Evolutionary conservation across 371 early-diverging fungal species (phyloP).

Genomic region (Mortierella sp.): DNA sequence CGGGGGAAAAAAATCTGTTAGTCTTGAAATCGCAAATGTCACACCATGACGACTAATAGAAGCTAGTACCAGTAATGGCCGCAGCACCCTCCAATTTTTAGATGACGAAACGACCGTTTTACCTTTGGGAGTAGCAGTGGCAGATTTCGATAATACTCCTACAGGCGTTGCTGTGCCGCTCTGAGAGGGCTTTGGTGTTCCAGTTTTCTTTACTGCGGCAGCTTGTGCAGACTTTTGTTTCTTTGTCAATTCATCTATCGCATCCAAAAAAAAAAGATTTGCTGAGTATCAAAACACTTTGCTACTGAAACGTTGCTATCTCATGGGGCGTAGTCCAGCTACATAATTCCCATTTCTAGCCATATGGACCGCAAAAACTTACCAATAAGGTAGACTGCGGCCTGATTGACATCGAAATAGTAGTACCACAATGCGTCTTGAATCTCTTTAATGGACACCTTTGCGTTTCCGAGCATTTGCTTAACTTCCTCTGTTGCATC

Average conservation of each 20-base stretch:
- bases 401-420: constrained; percentile 70
- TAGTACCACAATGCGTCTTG: constrained; percentile 77
- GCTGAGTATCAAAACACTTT: not conserved
- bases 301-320: not conserved
- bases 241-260: constrained; percentile 61
- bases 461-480: constrained; percentile 64
- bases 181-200: constrained; percentile 43
- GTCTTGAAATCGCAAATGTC: not conserved
- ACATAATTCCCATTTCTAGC: not conserved
- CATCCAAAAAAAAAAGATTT: not conserved
- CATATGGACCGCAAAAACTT: constrained; percentile 19
- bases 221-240: constrained; percentile 56
- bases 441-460: constrained; percentile 66
- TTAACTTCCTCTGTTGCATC: constrained; percentile 65
- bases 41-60: too few species aligned
- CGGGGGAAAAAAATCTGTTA: not conserved
- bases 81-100: too few species aligned
- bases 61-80: too few species aligned
- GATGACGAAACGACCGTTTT: not conserved
- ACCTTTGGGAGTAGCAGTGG: constrained; percentile 27
- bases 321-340: constrained; percentile 7
- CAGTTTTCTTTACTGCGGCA: constrained; percentile 56
- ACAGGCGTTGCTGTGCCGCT: constrained; percentile 33
- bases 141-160: constrained; percentile 17
- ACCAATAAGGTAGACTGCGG: constrained; percentile 72